These are phyloP conservation scores for Dimargaris cristalligena DNA, from an alignment of 192 early-diverging fungal species.

Conservation along the genomic window DNA sequence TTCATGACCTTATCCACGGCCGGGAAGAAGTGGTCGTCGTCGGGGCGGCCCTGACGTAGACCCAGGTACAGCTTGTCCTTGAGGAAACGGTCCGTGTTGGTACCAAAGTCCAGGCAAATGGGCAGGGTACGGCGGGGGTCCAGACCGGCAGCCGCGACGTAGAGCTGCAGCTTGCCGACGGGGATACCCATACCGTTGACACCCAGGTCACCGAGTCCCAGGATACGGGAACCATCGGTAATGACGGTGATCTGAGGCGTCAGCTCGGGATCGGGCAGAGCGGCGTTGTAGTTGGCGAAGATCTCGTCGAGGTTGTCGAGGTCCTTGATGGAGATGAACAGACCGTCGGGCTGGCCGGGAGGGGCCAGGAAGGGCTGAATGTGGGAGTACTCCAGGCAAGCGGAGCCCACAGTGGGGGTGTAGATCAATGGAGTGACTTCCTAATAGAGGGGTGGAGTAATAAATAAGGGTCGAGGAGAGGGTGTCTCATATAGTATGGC, in stretches of 20 bases:
- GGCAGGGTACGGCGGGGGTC: slow-evolving; percentile 76
- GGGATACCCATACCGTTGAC: slow-evolving; percentile 93
- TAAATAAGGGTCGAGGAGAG: not conserved
- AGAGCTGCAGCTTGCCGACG: slow-evolving; percentile 87
- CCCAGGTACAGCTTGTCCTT: slow-evolving; percentile 86
- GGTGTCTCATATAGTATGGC: no score
- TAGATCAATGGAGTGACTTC: slow-evolving; percentile 67
- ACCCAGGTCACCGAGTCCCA: slow-evolving; percentile 89
- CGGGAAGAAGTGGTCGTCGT: slow-evolving; percentile 51
- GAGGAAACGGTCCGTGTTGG: slow-evolving; percentile 64
- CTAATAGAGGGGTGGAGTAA: slow-evolving; percentile 16
- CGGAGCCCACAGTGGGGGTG: slow-evolving; percentile 68
- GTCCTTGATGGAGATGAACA: slow-evolving; percentile 68
- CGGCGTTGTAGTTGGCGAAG: slow-evolving; percentile 59
- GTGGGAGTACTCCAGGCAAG: slow-evolving; percentile 75
- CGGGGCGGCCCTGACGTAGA: slow-evolving; percentile 43
- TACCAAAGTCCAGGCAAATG: slow-evolving; percentile 83
- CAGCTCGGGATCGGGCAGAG: slow-evolving; percentile 32
- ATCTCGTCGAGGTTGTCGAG: slow-evolving; percentile 56
- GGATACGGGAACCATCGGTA: slow-evolving; percentile 84
- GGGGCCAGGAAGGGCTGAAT: slow-evolving; percentile 72
- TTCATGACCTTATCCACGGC: slow-evolving; percentile 71
- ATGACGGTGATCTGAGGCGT: slow-evolving; percentile 79
- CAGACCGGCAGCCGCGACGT: slow-evolving; percentile 71
- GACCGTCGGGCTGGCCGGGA: slow-evolving; percentile 60